Percentiles rank a stretch among this genome's conserved stretches.
Evolutionary conservation across 768 basidiomycete genomes (phyloP).

Genomic region (Boletus fagicola): DNA sequence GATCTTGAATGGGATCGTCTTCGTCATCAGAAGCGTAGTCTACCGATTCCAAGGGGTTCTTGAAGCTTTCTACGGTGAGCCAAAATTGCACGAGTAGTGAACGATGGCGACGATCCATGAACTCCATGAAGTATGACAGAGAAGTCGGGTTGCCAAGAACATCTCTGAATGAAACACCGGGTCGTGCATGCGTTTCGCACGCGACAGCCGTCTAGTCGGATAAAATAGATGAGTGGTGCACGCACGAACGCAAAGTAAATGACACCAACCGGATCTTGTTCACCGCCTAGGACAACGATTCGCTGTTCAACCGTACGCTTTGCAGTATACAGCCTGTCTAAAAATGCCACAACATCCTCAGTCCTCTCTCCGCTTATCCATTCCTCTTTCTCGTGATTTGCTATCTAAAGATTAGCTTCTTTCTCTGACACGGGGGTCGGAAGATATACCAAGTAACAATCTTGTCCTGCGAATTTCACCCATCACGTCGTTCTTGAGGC

Average conservation of each 20-base stretch:
- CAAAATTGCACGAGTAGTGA: slow-evolving; percentile 93
- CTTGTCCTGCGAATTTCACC: slow-evolving; percentile 88
- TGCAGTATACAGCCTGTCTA: slow-evolving; percentile 86
- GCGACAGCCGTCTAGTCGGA: slow-evolving; percentile 38
- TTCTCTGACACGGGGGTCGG: not conserved
- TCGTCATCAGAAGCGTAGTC: slow-evolving; percentile 62
- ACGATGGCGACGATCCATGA: slow-evolving; percentile 87
- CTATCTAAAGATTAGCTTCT: slow-evolving; percentile 36
- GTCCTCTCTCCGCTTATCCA: slow-evolving; percentile 86
- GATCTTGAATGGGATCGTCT: slow-evolving; percentile 58
- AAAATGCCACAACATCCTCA: slow-evolving; percentile 81
- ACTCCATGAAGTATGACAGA: slow-evolving; percentile 96
- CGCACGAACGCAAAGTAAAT: not conserved
- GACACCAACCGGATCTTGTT: slow-evolving; percentile 54
- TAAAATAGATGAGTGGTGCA: slow-evolving; percentile 1
- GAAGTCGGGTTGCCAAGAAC: slow-evolving; percentile 87
- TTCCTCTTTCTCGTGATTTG: slow-evolving; percentile 83
- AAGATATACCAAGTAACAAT: slow-evolving; percentile 57
- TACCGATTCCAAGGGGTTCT: slow-evolving; percentile 87
- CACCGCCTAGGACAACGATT: slow-evolving; percentile 76
- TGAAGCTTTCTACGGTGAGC: slow-evolving; percentile 97
- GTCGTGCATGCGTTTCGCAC: slow-evolving; percentile 44
- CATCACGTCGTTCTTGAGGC: slow-evolving; percentile 88
- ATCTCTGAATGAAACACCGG: slow-evolving; percentile 65
- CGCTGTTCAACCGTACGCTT: slow-evolving; percentile 85